Conservation (phyloP, 257 asterid genomes). For the Datura wrightii region DNA sequence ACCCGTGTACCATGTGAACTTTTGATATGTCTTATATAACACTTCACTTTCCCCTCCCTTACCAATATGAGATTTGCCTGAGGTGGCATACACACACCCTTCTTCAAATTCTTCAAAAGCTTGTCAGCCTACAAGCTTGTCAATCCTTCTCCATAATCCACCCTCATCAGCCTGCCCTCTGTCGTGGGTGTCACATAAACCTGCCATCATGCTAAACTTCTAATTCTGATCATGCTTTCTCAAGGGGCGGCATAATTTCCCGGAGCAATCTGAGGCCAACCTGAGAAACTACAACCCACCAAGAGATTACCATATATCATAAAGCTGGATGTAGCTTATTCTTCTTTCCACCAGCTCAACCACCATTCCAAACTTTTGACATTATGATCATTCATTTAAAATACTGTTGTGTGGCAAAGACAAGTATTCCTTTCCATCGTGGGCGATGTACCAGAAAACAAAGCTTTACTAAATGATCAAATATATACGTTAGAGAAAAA, state of each 20-base stretch:
- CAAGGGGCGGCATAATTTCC: background rate
- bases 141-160: background rate
- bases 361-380: background rate
- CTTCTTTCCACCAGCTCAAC: constrained; percentile 1
- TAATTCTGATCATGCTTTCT: constrained; percentile 1
- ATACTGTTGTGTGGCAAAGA: background rate
- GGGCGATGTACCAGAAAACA: background rate
- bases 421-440: background rate
- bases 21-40: background rate
- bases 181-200: background rate
- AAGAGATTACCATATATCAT: background rate
- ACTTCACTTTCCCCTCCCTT: constrained; percentile 10
- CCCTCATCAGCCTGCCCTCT: background rate
- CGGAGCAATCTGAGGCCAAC: background rate
- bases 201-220: background rate
- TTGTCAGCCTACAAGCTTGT: background rate
- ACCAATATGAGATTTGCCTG: background rate
- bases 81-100: background rate
- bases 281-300: background rate
- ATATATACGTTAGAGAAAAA: background rate
- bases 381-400: background rate
- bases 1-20: background rate
- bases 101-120: background rate
- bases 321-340: constrained; percentile 15
- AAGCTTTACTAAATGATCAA: background rate